Conservation (phyloP, 1,284 basidiomycete genomes). For the Ganoderma boninense region DNA sequence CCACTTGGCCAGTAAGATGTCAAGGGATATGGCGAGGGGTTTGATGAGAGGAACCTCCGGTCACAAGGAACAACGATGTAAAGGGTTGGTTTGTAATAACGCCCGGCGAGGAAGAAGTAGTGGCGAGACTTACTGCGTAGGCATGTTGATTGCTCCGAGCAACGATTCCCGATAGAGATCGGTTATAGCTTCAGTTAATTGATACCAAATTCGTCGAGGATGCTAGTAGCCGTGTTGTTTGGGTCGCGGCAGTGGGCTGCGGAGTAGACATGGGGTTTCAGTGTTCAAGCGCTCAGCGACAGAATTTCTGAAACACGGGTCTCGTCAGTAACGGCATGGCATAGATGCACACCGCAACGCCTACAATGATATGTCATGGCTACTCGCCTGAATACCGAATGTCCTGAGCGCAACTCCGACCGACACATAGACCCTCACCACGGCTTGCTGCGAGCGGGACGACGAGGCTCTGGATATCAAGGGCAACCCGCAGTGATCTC, state of each 20-base stretch:
- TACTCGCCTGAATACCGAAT: background rate
- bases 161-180: background rate
- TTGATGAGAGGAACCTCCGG: background rate
- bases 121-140: background rate
- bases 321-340: background rate
- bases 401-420: background rate
- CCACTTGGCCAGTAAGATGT: background rate
- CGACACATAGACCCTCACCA: background rate
- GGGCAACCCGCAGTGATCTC: background rate
- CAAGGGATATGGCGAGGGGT: background rate
- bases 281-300: background rate
- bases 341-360: background rate
- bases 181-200: background rate
- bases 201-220: background rate
- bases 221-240: background rate
- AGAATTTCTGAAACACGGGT: background rate
- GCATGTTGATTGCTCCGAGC: background rate
- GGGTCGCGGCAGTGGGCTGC: slow-evolving; percentile 8
- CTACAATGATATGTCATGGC: background rate
- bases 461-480: background rate
- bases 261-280: slow-evolving; percentile 4
- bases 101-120: background rate
- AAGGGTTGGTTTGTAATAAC: background rate
- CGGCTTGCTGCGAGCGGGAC: background rate
- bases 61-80: background rate